These are phyloP conservation scores for Kluyveromyces lactis DNA, from an alignment of 805 yeast species.

Conservation along the genomic window DNA sequence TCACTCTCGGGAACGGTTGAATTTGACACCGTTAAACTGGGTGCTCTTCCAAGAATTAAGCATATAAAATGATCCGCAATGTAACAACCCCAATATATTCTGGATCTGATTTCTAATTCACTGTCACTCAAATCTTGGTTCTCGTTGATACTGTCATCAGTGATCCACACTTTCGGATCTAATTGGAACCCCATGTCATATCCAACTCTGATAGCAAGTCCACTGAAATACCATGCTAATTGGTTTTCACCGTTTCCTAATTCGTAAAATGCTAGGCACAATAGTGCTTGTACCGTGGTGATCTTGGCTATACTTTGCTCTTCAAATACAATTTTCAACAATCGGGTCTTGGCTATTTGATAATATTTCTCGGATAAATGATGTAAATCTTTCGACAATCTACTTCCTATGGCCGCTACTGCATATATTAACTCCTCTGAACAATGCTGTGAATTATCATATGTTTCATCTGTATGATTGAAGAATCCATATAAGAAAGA, in stretches of 20 bases:
- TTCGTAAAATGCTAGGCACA: constrained; percentile 54
- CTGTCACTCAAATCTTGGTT: constrained; percentile 34
- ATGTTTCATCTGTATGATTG: constrained; percentile 39
- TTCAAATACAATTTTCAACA: constrained; percentile 32
- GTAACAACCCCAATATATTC: constrained; percentile 62
- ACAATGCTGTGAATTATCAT: constrained; percentile 40
- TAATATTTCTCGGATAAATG: constrained; percentile 37
- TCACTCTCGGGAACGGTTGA: constrained; percentile 54
- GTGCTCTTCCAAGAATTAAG: constrained; percentile 50
- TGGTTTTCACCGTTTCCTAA: constrained; percentile 51
- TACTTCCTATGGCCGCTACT: constrained; percentile 51
- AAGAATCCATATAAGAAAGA: constrained; percentile 54
- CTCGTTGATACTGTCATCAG: constrained; percentile 28
- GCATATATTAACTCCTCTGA: constrained; percentile 46
- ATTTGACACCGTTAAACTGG: constrained; percentile 44
- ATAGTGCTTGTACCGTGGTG: constrained; percentile 48
- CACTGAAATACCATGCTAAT: constrained; percentile 56
- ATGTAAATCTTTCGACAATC: constrained; percentile 38
- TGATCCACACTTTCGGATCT: constrained; percentile 52
- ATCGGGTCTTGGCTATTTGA: constrained; percentile 36
- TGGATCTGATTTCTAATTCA: constrained; percentile 46
- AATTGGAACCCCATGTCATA: constrained; percentile 57
- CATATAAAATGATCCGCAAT: constrained; percentile 58
- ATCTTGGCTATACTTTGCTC: constrained; percentile 36
- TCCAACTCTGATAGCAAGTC: constrained; percentile 57